Percentiles rank a stretch among this genome's conserved stretches.
Conservation (phyloP, 2,329 filamentous ascomycete species). For the Aspergillus sp. region DNA sequence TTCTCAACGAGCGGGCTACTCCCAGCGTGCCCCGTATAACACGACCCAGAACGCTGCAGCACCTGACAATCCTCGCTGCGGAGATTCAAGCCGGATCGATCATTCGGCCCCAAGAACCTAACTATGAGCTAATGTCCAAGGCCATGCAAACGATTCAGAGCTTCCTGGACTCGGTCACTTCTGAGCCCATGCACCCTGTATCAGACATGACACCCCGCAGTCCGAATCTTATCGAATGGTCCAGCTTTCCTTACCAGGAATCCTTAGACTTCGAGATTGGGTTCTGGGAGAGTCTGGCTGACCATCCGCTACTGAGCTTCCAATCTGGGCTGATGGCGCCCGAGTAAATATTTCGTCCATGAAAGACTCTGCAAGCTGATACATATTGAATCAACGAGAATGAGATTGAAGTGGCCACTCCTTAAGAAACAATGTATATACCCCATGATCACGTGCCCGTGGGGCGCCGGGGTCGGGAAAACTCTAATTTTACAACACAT, state of each 20-base stretch:
- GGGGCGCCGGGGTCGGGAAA: neutral
- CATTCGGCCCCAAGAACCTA: slow-evolving; percentile 26
- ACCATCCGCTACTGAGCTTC: neutral
- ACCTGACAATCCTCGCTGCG: slow-evolving; percentile 32
- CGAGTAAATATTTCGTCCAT: too few relatives aligned
- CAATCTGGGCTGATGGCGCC: too few relatives aligned
- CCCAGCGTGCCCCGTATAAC: slow-evolving; percentile 12
- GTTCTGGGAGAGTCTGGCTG: neutral
- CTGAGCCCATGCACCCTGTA: neutral
- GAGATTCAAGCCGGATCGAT: slow-evolving; percentile 30
- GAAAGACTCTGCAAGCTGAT: too few relatives aligned
- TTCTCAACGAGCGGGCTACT: slow-evolving; percentile 25
- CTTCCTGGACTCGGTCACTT: slow-evolving; percentile 26
- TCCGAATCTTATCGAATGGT: too few relatives aligned
- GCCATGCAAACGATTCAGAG: slow-evolving; percentile 29
- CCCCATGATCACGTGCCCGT: too few relatives aligned
- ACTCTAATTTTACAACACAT: neutral
- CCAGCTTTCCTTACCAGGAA: too few relatives aligned
- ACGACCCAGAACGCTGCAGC: slow-evolving; percentile 25
- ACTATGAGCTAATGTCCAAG: slow-evolving; percentile 27
- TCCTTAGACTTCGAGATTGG: neutral
- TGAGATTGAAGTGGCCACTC: too few relatives aligned
- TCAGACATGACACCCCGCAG: neutral
- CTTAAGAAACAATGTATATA: too few relatives aligned
- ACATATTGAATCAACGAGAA: too few relatives aligned